phyloP scores from a whole-genome alignment of 2,329 filamentous ascomycete genomes.

The Trichoderma sp. region DNA sequence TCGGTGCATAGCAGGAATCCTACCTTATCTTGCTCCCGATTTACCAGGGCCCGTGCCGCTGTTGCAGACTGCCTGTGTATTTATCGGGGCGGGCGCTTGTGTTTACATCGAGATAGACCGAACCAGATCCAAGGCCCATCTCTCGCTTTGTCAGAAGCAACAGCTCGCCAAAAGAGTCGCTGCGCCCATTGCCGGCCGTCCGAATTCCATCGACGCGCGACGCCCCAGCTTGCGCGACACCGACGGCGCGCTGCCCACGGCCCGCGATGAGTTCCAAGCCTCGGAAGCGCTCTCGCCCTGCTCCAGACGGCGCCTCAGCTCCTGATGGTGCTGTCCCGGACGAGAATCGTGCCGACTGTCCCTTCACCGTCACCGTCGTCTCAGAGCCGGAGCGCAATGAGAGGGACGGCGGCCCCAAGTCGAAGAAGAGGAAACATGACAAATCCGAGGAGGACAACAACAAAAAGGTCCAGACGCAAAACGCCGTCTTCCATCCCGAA shows the following conservation, averaged over 20 bases:
- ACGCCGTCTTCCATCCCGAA: slow-evolving; percentile 52
- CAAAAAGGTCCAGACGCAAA: slow-evolving; percentile 46
- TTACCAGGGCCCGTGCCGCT: slow-evolving; percentile 1
- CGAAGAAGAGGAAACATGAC: slow-evolving; percentile 49
- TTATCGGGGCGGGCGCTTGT: slow-evolving; percentile 2
- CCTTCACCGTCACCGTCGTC: slow-evolving; percentile 44
- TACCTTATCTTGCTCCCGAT: slow-evolving; percentile 5
- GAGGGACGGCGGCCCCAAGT: slow-evolving; percentile 36
- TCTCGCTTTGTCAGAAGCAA: not conserved
- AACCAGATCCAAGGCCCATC: not conserved
- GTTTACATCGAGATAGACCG: slow-evolving; percentile 10
- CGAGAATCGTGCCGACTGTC: slow-evolving; percentile 55
- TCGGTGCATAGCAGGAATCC: slow-evolving; percentile 2
- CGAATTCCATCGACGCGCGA: not conserved
- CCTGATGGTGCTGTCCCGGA: slow-evolving; percentile 29
- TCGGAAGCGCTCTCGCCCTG: slow-evolving; percentile 51
- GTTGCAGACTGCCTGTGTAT: not conserved
- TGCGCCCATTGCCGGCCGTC: not conserved
- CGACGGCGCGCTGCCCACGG: slow-evolving; percentile 7
- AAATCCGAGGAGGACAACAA: slow-evolving; percentile 41
- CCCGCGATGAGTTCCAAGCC: slow-evolving; percentile 32
- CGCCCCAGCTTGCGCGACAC: slow-evolving; percentile 4
- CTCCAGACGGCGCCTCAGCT: slow-evolving; percentile 23
- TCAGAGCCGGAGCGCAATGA: slow-evolving; percentile 31
- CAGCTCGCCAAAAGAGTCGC: not conserved